These are phyloP conservation scores for Hura crepitans DNA, from an alignment of 441 rosid species.

Conservation along the genomic window DNA sequence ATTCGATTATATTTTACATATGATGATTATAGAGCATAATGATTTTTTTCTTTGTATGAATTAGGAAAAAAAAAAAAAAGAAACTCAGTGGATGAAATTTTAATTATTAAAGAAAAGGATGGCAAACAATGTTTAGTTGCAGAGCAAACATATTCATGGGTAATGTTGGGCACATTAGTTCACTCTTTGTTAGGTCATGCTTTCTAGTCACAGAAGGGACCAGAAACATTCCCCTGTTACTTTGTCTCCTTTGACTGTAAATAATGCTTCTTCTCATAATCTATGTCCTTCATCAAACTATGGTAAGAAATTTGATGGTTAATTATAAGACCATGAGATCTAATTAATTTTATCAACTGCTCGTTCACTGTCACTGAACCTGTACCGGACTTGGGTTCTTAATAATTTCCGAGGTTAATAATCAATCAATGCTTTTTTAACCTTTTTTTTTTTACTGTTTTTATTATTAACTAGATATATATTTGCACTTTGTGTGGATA, in stretches of 20 bases:
- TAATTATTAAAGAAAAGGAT: slow-evolving; percentile 25
- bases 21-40: slow-evolving; percentile 42
- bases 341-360: not conserved
- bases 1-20: slow-evolving; percentile 33
- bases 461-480: too few relatives aligned
- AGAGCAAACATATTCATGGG: slow-evolving; percentile 42
- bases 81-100: slow-evolving; percentile 18
- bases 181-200: slow-evolving; percentile 24
- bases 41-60: slow-evolving; percentile 40
- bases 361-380: not conserved
- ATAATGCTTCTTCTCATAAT: slow-evolving; percentile 15
- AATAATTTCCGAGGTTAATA: not conserved
- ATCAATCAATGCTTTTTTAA: too few relatives aligned
- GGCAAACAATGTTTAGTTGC: not conserved
- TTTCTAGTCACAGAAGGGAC: slow-evolving; percentile 29
- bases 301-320: not conserved
- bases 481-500: too few relatives aligned
- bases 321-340: not conserved
- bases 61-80: slow-evolving; percentile 11
- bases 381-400: not conserved
- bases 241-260: slow-evolving; percentile 41
- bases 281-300: not conserved
- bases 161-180: slow-evolving; percentile 19
- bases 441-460: too few relatives aligned
- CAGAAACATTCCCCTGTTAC: slow-evolving; percentile 39